Percentiles rank a stretch among this genome's conserved stretches.
Evolutionary conservation across 768 basidiomycete genomes (phyloP).

Genomic region (Dioszegia crocea): DNA sequence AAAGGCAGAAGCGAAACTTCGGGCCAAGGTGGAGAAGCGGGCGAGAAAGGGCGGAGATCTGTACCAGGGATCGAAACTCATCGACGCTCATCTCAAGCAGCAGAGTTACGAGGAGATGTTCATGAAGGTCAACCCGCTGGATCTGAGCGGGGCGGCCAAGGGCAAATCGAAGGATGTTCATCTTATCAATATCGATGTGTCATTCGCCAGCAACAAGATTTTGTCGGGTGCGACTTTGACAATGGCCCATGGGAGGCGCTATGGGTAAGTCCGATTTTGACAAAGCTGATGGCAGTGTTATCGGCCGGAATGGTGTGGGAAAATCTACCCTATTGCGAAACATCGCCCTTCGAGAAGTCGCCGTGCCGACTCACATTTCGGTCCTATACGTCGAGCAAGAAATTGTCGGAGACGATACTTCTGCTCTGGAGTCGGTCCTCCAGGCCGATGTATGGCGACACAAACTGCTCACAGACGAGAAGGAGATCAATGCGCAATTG

Average conservation of each 20-base stretch:
- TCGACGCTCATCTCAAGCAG: constrained; percentile 91
- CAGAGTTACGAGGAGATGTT: constrained; percentile 99
- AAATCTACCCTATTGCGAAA: constrained; percentile 93
- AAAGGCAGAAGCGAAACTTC: constrained; percentile 98
- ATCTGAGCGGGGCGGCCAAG: constrained; percentile 66
- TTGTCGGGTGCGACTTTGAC: constrained; percentile 55
- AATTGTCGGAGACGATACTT: constrained; percentile 90
- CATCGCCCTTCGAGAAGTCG: constrained; percentile 89
- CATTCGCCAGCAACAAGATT: constrained; percentile 90
- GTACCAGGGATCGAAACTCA: constrained; percentile 92
- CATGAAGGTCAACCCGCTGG: constrained; percentile 96
- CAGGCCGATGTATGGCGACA: constrained; percentile 99
- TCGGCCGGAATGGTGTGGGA: constrained; percentile 64
- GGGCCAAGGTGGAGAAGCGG: constrained; percentile 97
- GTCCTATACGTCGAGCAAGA: constrained; percentile 99
- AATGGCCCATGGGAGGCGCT: constrained; percentile 46
- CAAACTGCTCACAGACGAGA: constrained; percentile 80
- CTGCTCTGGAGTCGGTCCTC: constrained; percentile 88
- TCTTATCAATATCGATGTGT: constrained; percentile 89
- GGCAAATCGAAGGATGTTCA: constrained; percentile 98
- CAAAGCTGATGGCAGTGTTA: constrained; percentile 39
- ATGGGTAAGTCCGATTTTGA: constrained; percentile 33
- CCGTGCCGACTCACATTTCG: constrained; percentile 89
- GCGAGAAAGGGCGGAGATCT: constrained; percentile 65
- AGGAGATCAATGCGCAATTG: constrained; percentile 66